Percentiles rank a stretch among this genome's conserved stretches.
These are phyloP conservation scores for Aspergillus transmontanensis DNA, from an alignment of 2,329 filamentous ascomycete species.

Conservation along the genomic window DNA sequence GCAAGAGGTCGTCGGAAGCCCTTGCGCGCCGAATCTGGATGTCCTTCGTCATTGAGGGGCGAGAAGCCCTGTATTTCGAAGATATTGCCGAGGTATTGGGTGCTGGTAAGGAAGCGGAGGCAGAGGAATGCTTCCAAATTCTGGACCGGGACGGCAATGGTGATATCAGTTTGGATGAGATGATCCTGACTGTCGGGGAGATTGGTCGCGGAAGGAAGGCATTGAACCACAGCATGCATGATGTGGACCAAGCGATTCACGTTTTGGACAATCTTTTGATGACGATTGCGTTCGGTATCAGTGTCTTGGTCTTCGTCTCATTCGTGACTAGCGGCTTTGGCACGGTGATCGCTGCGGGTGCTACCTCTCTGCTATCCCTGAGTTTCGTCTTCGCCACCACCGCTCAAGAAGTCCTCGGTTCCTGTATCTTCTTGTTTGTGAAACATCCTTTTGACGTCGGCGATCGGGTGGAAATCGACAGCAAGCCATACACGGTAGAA, in stretches of 20 bases:
- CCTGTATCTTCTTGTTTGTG: constrained; percentile 97
- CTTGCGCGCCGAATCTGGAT: constrained; percentile 95
- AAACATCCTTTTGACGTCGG: constrained; percentile 98
- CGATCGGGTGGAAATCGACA: constrained; percentile 81
- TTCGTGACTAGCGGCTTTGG: constrained; percentile 88
- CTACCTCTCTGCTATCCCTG: constrained; percentile 89
- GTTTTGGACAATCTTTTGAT: constrained; percentile 86
- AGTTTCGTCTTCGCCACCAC: constrained; percentile 95
- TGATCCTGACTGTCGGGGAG: constrained; percentile 83
- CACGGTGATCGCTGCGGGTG: constrained; percentile 83
- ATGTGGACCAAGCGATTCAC: constrained; percentile 90
- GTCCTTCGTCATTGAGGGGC: constrained; percentile 92
- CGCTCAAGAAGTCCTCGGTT: constrained; percentile 92
- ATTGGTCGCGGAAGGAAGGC: constrained; percentile 85
- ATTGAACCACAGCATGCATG: constrained; percentile 91
- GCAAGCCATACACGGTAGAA: constrained; percentile 76
- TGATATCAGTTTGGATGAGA: constrained; percentile 93
- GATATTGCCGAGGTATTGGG: constrained; percentile 90
- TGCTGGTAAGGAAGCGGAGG: constrained; percentile 69
- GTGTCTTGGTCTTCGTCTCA: constrained; percentile 83
- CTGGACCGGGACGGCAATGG: constrained; percentile 89
- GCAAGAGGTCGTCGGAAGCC: constrained; percentile 81
- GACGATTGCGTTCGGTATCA: constrained; percentile 76
- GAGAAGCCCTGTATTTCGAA: constrained; percentile 74
- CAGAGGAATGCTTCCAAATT: constrained; percentile 79